phyloP scores from a whole-genome alignment of 139 green algal species.

The Volvox reticuliferus region DNA sequence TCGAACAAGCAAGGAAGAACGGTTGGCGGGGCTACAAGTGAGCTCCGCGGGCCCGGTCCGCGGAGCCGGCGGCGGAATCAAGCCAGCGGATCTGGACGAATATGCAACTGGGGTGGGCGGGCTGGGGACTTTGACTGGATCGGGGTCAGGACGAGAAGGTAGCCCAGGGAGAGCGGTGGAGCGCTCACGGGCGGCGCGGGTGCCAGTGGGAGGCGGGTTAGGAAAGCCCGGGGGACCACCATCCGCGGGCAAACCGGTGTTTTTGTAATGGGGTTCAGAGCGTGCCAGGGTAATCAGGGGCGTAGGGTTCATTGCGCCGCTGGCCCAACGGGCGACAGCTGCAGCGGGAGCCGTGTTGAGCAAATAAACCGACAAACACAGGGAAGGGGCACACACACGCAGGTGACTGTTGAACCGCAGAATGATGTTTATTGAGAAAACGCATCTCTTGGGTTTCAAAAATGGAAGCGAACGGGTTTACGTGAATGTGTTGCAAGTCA shows the following conservation, averaged over 20 bases:
- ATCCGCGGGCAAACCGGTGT: slow-evolving; percentile 8
- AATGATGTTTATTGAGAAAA: no score
- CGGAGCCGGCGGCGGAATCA: not conserved
- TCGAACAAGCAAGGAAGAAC: slow-evolving; percentile 35
- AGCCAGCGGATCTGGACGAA: slow-evolving; percentile 7
- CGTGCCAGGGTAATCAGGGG: no score
- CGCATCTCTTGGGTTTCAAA: no score
- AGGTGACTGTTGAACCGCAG: no score
- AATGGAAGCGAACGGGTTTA: no score
- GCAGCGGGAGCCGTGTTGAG: no score
- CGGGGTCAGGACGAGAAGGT: not conserved
- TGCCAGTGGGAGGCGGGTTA: not conserved
- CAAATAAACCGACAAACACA: no score
- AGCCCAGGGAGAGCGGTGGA: slow-evolving; percentile 34
- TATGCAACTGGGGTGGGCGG: slow-evolving; percentile 8
- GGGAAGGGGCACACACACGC: no score
- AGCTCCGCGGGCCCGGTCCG: not conserved
- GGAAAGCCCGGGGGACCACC: not conserved
- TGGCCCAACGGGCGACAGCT: no score
- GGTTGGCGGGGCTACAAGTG: slow-evolving; percentile 27
- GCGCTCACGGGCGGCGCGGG: slow-evolving; percentile 7
- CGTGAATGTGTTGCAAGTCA: no score
- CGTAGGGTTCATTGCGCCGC: no score
- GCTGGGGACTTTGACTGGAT: not conserved
- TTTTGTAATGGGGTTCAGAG: not conserved